phyloP scores from a whole-genome alignment of 257 asterid genomes.

The Primulina huaijiensis region DNA sequence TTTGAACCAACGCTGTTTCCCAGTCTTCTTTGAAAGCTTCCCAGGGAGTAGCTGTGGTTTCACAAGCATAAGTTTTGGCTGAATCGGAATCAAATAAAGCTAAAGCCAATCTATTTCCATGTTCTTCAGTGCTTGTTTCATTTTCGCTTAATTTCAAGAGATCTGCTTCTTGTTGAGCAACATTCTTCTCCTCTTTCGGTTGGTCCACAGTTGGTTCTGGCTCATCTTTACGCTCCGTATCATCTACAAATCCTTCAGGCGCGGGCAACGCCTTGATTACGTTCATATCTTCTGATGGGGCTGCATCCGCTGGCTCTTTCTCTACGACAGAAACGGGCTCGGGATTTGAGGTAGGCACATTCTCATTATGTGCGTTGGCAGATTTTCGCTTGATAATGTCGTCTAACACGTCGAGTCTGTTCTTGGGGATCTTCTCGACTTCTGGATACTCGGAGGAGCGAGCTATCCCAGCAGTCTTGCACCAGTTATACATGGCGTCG shows the following conservation, averaged over 20 bases:
- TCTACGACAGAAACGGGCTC: constrained; percentile 24
- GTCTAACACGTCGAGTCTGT: constrained; percentile 83
- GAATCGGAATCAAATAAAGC: constrained; percentile 67
- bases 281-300: constrained; percentile 57
- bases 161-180: constrained; percentile 52
- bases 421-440: constrained; percentile 64
- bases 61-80: constrained; percentile 27
- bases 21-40: constrained; percentile 86
- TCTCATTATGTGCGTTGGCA: constrained; percentile 29
- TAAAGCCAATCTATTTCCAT: constrained; percentile 64
- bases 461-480: constrained; percentile 56
- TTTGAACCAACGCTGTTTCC: constrained; percentile 71
- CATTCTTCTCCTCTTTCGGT: constrained; percentile 29
- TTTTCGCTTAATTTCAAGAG: constrained; percentile 63
- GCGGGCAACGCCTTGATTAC: constrained; percentile 75
- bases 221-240: constrained; percentile 25
- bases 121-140: constrained; percentile 56
- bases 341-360: constrained; percentile 29
- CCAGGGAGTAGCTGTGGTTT: constrained; percentile 56
- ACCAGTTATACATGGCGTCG: constrained; percentile 69
- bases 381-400: constrained; percentile 69
- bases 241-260: constrained; percentile 46
- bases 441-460: constrained; percentile 83
- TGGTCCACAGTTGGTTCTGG: constrained; percentile 20
- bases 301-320: constrained; percentile 25